phyloP scores from a whole-genome alignment of 345 rosid genomes.

The Arabidopsis arenosa region DNA sequence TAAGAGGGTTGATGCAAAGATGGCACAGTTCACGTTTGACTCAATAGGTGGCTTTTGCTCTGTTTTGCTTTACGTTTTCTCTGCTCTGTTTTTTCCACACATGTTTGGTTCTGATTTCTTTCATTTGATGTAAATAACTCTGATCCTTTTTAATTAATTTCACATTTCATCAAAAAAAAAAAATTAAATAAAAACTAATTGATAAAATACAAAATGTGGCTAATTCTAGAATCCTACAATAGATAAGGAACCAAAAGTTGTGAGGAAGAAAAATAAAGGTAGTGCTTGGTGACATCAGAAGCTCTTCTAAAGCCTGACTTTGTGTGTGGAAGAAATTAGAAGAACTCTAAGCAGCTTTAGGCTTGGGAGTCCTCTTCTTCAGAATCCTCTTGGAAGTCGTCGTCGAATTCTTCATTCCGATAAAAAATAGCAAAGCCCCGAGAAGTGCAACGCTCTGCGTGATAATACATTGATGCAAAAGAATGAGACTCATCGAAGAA shows the following conservation, averaged over 20 bases:
- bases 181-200: background rate
- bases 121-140: too few species aligned
- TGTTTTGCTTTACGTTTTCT: too few species aligned
- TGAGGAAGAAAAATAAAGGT: background rate
- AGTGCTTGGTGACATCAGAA: conserved; percentile 14
- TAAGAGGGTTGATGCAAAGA: too few species aligned
- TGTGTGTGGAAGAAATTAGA: conserved; percentile 20
- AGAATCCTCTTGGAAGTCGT: conserved; percentile 47
- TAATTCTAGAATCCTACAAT: conserved; percentile 31
- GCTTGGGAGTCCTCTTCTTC: conserved; percentile 67
- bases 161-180: too few species aligned
- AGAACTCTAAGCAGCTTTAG: conserved; percentile 56
- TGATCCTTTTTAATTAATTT: too few species aligned
- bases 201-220: conserved; percentile 14
- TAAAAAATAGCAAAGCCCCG: conserved; percentile 83
- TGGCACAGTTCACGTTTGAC: too few species aligned
- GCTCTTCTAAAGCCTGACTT: conserved; percentile 31
- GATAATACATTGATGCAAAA: conserved; percentile 5
- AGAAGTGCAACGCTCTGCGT: conserved; percentile 74
- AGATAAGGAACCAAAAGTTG: conserved; percentile 21
- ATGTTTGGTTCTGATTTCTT: too few species aligned
- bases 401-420: conserved; percentile 75
- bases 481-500: background rate
- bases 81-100: too few species aligned
- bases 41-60: too few species aligned